phyloP scores from a whole-genome alignment of 2,329 filamentous ascomycete genomes.

The Alternaria ethzedia region DNA sequence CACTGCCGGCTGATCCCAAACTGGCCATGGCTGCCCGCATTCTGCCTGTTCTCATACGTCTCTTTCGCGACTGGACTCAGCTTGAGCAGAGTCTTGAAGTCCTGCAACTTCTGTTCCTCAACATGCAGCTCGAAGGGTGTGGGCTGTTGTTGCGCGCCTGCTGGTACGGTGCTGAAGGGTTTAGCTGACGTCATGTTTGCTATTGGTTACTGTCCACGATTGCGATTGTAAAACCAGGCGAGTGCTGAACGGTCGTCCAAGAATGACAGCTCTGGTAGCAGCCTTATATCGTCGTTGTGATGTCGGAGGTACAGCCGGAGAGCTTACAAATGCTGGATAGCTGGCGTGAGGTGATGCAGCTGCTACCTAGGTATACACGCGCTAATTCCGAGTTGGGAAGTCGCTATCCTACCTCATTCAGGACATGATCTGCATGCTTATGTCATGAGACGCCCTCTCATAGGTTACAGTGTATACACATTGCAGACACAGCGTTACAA shows the following conservation, averaged over 20 bases:
- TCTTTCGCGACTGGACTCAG: slow-evolving; percentile 40
- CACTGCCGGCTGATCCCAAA: slow-evolving; percentile 42
- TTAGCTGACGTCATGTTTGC: slow-evolving; percentile 24
- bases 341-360: not conserved
- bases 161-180: slow-evolving; percentile 21
- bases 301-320: not conserved
- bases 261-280: not conserved
- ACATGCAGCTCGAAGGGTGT: slow-evolving; percentile 35
- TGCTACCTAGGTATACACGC: not conserved
- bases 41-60: slow-evolving; percentile 36
- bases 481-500: not conserved
- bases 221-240: not conserved
- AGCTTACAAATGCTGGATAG: slow-evolving; percentile 7
- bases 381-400: slow-evolving; percentile 1
- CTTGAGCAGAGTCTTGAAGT: slow-evolving; percentile 37
- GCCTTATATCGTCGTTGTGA: not conserved
- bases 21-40: slow-evolving; percentile 35
- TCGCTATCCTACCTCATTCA: not conserved
- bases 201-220: not conserved
- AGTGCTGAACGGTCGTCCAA: too few relatives aligned
- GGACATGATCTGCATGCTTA: not conserved
- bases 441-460: not conserved
- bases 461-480: not conserved
- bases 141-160: slow-evolving; percentile 21
- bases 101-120: slow-evolving; percentile 35